Evolutionary conservation across 306 rosid species (phyloP), one percentile per base, ranked within the genome.

Genomic region (Quercus bicolor): DNA sequence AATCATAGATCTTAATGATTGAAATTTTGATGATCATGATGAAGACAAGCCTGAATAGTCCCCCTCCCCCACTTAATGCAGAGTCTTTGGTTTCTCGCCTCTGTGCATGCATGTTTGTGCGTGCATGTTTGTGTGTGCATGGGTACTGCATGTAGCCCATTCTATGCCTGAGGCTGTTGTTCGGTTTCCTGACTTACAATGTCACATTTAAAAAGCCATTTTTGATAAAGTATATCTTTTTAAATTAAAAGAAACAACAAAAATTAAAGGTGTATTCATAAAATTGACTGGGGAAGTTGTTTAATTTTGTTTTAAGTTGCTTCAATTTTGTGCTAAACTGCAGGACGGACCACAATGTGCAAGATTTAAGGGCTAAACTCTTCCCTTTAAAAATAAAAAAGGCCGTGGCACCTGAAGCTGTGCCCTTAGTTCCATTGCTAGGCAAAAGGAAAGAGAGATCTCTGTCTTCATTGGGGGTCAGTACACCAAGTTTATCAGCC

Each of bases 301-400:
- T 51, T 55, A 48, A 54, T 75, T 40, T 66, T 65, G 78, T 75
- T 43, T 43, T 52, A 51, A 7, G 78, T 4, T 73, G 31, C 10
- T 19, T 23, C 51, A 9, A 18, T 59, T 45, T 76, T 43, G 77
- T 74, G 33, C 31, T 62, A 56, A 73, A 82, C 21, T 72, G 37
- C 90, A 92, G 97, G 86, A 1, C 77, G 1, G 97, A 92, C 75
- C 69, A 71, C 45, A 54, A 2, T 68, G 65, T 77, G 51, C 87
- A 83, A 81, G 77, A 29, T 43, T 34, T 92, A 78, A 84, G 83
- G 72, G 78, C 56, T 14, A 88, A 72, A 69, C 10, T 92, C 71
- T 65, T 90, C 74, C 83, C 85, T 9, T 0, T 6, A 43, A 68
- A 66, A 75, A 82, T 19, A 14, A 57, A 70, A 70, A 75, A 6